Conservation (phyloP, 495 filamentous ascomycete genomes). For the Penicillium daleae region DNA sequence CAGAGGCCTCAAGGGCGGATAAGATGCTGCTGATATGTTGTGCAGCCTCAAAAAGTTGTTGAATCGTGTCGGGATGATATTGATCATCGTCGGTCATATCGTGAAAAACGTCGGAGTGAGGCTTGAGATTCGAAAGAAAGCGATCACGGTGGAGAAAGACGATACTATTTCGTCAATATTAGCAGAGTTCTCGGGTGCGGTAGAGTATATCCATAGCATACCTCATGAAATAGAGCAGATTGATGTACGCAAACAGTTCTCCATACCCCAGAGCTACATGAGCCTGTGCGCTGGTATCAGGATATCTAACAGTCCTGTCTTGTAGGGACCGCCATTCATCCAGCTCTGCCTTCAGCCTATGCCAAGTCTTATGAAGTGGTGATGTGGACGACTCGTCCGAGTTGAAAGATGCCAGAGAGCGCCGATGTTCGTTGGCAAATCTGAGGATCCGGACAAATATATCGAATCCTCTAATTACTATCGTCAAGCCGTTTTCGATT, state of each 20-base stretch:
- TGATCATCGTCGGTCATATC: slow-evolving; percentile 25
- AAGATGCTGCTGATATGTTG: slow-evolving; percentile 44
- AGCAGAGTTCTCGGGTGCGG: background rate
- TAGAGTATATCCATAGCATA: slow-evolving; percentile 8
- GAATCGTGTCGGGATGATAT: slow-evolving; percentile 33
- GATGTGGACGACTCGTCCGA: slow-evolving; percentile 17
- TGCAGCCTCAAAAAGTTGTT: slow-evolving; percentile 43
- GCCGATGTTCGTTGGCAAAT: slow-evolving; percentile 49
- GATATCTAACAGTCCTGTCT: slow-evolving; percentile 44
- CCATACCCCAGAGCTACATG: slow-evolving; percentile 50
- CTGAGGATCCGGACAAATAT: slow-evolving; percentile 50
- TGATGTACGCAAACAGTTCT: slow-evolving; percentile 50
- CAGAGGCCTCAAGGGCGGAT: slow-evolving; percentile 40
- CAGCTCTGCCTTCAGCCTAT: slow-evolving; percentile 40
- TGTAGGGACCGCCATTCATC: slow-evolving; percentile 49
- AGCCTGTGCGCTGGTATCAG: slow-evolving; percentile 42
- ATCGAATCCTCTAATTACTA: slow-evolving; percentile 49
- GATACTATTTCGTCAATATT: slow-evolving; percentile 26
- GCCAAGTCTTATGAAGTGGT: slow-evolving; percentile 36
- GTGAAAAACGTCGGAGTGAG: slow-evolving; percentile 31
- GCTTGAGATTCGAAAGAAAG: slow-evolving; percentile 41
- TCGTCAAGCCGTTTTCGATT: slow-evolving; percentile 45
- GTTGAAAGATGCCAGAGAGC: slow-evolving; percentile 29
- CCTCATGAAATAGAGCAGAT: slow-evolving; percentile 52
- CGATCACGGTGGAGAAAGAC: slow-evolving; percentile 49